A percentile compares a stretch with the other conserved stretches of the same genome.
phyloP scores from a whole-genome alignment of 306 rosid species.

The Ammopiptanthus mongolicus region DNA sequence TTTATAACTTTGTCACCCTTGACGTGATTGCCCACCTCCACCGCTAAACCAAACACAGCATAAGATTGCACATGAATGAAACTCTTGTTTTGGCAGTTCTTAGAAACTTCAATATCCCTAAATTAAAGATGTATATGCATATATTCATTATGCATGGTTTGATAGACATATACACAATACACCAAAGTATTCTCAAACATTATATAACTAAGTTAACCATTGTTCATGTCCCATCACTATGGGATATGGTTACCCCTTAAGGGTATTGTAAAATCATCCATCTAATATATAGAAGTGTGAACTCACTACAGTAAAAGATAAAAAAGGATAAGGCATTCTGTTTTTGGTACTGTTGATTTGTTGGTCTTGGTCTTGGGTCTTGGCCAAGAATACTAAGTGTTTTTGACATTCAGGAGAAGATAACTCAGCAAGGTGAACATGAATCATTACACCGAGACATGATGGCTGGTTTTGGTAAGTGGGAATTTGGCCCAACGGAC shows the following conservation, averaged over 20 bases:
- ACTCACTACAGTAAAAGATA: neutral
- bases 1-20: too few relatives aligned
- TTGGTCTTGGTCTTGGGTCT: neutral
- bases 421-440: conserved; percentile 58
- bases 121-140: neutral
- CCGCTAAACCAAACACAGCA: too few relatives aligned
- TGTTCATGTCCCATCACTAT: too few relatives aligned
- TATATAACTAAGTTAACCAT: too few relatives aligned
- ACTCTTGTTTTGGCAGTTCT: neutral
- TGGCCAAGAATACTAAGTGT: neutral
- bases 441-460: conserved; percentile 63
- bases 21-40: too few relatives aligned
- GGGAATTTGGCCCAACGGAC: conserved; percentile 65
- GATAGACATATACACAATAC: neutral
- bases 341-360: neutral
- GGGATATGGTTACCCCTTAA: too few relatives aligned
- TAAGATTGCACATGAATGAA: too few relatives aligned
- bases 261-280: too few relatives aligned
- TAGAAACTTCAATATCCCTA: neutral
- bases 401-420: conserved; percentile 41
- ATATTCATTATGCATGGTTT: neutral
- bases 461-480: conserved; percentile 38
- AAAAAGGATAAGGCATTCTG: neutral
- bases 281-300: neutral
- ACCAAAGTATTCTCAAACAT: too few relatives aligned